Evolutionary conservation across 805 yeast genomes (phyloP).

Genomic region (Wickerhamia fluorescens): DNA sequence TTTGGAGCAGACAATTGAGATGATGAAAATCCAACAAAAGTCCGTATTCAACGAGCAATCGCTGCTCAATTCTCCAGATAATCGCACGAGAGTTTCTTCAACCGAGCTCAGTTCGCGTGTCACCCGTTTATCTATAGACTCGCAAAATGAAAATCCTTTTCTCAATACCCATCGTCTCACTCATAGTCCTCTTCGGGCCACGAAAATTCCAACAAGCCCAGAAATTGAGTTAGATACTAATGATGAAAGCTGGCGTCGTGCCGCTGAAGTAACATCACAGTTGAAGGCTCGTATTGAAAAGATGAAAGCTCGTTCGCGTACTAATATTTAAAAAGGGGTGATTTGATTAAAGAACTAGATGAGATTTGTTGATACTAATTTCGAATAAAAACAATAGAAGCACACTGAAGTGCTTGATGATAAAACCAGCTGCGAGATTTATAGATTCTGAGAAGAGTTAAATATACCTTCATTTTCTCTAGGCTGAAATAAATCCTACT

Average conservation of each 20-base stretch:
- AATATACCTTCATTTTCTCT: too few species aligned
- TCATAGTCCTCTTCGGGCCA: too few species aligned
- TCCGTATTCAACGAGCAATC: constrained; percentile 1
- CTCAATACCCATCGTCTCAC: constrained; percentile 16
- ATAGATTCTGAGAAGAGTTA: too few species aligned
- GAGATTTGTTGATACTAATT: too few species aligned
- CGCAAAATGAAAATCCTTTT: constrained; percentile 10
- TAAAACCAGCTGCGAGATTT: too few species aligned
- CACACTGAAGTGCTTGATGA: too few species aligned
- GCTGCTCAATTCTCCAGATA: constrained; percentile 5
- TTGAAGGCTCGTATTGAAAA: constrained; percentile 81
- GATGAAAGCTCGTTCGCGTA: constrained; percentile 62
- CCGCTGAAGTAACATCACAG: constrained; percentile 83
- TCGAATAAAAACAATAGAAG: too few species aligned
- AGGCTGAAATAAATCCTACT: too few species aligned
- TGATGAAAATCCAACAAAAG: constrained; percentile 23
- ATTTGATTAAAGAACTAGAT: too few species aligned
- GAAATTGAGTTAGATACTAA: constrained; percentile 33
- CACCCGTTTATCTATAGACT: constrained; percentile 27
- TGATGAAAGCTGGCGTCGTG: constrained; percentile 79
- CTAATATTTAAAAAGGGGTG: too few species aligned
- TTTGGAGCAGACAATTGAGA: constrained; percentile 40
- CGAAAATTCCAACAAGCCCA: too few species aligned
- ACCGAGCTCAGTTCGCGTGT: constrained; percentile 36
- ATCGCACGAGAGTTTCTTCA: constrained; percentile 17